phyloP scores from a whole-genome alignment of 2,329 filamentous ascomycete species.

The Neonectria magnoliae region DNA sequence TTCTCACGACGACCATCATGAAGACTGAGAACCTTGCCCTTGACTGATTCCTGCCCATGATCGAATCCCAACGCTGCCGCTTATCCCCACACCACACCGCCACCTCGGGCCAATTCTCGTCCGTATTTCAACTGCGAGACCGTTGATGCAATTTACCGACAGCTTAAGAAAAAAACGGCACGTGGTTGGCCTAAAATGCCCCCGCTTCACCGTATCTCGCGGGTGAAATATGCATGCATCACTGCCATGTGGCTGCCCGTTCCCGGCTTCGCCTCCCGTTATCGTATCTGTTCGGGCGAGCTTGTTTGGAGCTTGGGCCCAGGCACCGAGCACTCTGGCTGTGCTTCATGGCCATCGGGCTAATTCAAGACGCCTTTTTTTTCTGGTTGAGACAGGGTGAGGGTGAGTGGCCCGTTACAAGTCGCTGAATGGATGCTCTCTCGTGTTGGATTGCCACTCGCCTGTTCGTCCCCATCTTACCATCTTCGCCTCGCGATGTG shows the following conservation, averaged over 20 bases:
- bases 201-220: not conserved
- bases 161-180: too few relatives aligned
- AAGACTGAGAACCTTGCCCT: not conserved
- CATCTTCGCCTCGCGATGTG: too few relatives aligned
- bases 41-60: not conserved
- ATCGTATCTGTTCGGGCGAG: not conserved
- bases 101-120: slow-evolving; percentile 11
- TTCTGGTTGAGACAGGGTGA: too few relatives aligned
- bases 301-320: not conserved
- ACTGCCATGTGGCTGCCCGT: not conserved
- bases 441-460: not conserved
- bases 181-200: not conserved
- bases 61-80: not conserved
- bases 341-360: not conserved
- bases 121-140: not conserved
- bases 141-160: not conserved
- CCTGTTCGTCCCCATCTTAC: not conserved
- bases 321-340: not conserved
- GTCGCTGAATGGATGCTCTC: not conserved
- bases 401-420: too few relatives aligned
- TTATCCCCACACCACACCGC: not conserved
- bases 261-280: not conserved
- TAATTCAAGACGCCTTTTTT: not conserved
- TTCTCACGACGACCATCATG: not conserved
- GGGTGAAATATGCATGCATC: not conserved